Conservation (phyloP, 805 yeast species). For the Saccharomycopsis schoenii region DNA sequence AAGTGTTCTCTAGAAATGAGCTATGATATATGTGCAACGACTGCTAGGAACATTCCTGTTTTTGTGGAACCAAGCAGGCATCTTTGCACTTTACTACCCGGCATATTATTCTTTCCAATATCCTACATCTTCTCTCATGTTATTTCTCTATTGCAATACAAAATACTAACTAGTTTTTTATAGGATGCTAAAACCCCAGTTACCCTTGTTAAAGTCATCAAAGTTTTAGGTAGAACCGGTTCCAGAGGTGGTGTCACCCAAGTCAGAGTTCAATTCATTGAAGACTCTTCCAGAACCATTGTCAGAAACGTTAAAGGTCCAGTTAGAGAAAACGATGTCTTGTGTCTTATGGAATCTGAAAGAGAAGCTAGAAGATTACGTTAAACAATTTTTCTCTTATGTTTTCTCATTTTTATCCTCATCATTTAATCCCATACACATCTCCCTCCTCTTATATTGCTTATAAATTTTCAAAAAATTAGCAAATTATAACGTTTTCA, state of each 20-base stretch:
- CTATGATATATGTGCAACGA: too few species aligned
- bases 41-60: too few species aligned
- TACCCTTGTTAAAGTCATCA: slow-evolving; percentile 98
- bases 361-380: slow-evolving; percentile 98
- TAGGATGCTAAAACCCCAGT: slow-evolving; percentile 72
- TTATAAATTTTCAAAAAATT: background rate
- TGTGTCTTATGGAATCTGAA: slow-evolving; percentile 99
- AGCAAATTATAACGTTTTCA: background rate
- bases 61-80: too few species aligned
- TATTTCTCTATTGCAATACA: too few species aligned
- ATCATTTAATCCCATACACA: background rate
- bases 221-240: slow-evolving; percentile 99
- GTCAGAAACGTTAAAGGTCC: slow-evolving; percentile 98
- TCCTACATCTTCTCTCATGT: too few species aligned
- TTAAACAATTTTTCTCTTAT: slow-evolving; percentile 32
- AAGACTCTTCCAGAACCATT: slow-evolving; percentile 89
- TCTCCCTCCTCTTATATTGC: background rate
- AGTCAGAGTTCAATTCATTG: slow-evolving; percentile 95
- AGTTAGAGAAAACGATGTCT: slow-evolving; percentile 96
- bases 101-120: too few species aligned
- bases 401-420: background rate
- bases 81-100: too few species aligned
- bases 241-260: slow-evolving; percentile 99
- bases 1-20: too few species aligned
- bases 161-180: slow-evolving; percentile 5